These are phyloP conservation scores for Priceomyces haplophilus DNA, from an alignment of 805 yeast species.

Conservation along the genomic window DNA sequence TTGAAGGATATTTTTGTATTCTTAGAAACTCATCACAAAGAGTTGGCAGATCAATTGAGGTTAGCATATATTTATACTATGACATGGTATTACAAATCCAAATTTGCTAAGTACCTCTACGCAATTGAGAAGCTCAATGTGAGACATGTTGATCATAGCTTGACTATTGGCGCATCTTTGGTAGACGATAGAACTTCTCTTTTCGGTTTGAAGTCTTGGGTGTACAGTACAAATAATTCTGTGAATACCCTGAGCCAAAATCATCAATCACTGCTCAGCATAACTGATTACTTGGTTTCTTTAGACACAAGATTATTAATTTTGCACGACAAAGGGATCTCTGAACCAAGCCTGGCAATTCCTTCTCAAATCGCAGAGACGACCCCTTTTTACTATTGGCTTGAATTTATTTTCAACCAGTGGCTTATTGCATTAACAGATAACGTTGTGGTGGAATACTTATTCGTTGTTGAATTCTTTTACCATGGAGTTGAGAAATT, in stretches of 20 bases:
- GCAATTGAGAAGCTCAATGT: constrained; percentile 65
- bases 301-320: constrained; percentile 61
- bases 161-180: constrained; percentile 48
- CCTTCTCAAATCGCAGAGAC: constrained; percentile 84
- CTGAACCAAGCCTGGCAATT: constrained; percentile 58
- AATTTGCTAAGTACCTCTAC: constrained; percentile 72
- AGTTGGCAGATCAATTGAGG: constrained; percentile 67
- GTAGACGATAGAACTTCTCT: constrained; percentile 20
- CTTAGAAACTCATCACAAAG: constrained; percentile 50
- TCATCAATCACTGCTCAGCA: constrained; percentile 13
- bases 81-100: constrained; percentile 85
- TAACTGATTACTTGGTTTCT: constrained; percentile 52
- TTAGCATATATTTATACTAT: constrained; percentile 85
- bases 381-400: constrained; percentile 59
- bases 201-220: constrained; percentile 27
- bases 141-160: constrained; percentile 51
- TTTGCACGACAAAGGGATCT: constrained; percentile 35
- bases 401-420: constrained; percentile 71
- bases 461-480: constrained; percentile 72
- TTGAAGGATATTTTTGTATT: constrained; percentile 64
- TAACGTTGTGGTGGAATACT: constrained; percentile 73
- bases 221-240: constrained; percentile 10
- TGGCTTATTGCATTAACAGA: constrained; percentile 72
- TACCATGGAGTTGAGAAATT: constrained; percentile 41
- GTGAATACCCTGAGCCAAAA: not conserved